phyloP scores from a whole-genome alignment of 768 basidiomycete genomes.

The Rhodotorula toruloides region DNA sequence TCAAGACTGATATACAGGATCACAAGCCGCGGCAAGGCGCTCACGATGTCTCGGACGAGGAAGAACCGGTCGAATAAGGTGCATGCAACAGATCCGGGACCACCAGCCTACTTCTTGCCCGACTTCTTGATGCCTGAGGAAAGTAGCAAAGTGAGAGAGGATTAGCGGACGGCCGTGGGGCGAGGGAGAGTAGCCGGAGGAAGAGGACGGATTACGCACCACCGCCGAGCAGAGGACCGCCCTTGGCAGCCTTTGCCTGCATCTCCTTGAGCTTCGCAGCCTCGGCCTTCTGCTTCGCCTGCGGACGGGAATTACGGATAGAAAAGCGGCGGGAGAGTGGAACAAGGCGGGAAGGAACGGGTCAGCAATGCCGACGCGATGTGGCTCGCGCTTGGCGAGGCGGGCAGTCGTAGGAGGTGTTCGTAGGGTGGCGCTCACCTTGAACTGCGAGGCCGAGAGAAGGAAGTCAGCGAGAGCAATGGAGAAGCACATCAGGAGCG shows the following conservation, averaged over 20 bases:
- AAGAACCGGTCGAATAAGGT: too few species aligned
- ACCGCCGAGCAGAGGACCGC: slow-evolving; percentile 60
- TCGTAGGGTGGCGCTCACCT: not conserved
- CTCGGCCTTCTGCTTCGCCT: slow-evolving; percentile 70
- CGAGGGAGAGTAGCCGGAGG: not conserved
- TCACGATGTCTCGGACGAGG: too few species aligned
- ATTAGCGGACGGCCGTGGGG: not conserved
- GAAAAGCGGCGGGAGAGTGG: slow-evolving; percentile 56
- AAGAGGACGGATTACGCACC: slow-evolving; percentile 46
- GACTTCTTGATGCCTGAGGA: slow-evolving; percentile 20
- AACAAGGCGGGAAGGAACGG: not conserved
- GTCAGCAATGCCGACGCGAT: too few species aligned
- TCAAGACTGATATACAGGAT: too few species aligned
- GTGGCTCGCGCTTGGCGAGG: too few species aligned
- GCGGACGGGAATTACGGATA: too few species aligned
- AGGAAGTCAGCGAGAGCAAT: too few species aligned
- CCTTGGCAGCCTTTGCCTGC: slow-evolving; percentile 65
- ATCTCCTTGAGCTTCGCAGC: slow-evolving; percentile 67
- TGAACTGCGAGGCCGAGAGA: not conserved
- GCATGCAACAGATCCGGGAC: too few species aligned
- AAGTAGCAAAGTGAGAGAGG: not conserved
- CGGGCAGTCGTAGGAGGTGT: too few species aligned
- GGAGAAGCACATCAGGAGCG: not conserved
- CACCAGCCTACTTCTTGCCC: slow-evolving; percentile 10
- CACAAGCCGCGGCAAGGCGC: too few species aligned